Percentiles rank a stretch among this genome's conserved stretches.
Conservation (phyloP, 768 basidiomycete genomes). For the Suillus lakei region DNA sequence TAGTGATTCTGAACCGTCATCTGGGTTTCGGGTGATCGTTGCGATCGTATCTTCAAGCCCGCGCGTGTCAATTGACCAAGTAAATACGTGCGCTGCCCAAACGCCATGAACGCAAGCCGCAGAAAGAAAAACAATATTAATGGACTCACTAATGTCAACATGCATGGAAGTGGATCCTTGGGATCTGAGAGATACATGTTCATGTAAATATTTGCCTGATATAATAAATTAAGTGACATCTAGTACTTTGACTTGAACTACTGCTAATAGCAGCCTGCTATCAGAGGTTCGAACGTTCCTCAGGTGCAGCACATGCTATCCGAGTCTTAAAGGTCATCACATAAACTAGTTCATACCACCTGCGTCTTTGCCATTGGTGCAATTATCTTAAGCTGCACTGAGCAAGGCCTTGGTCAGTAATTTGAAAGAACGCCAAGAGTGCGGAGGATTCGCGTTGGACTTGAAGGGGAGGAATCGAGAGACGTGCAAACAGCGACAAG, state of each 20-base stretch:
- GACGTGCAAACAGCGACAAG: conserved; percentile 2
- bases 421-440: not conserved
- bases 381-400: not conserved
- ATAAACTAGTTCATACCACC: not conserved
- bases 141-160: not conserved
- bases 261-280: not conserved
- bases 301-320: not conserved
- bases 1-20: not conserved
- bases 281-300: not conserved
- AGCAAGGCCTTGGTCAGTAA: not conserved
- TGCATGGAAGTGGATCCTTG: not conserved
- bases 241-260: not conserved
- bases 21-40: not conserved
- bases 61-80: not conserved
- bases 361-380: not conserved
- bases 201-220: not conserved
- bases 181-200: not conserved
- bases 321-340: not conserved
- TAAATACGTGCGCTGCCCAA: not conserved
- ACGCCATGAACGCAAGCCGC: not conserved
- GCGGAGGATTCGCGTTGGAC: not conserved
- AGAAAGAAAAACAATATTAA: not conserved
- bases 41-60: not conserved
- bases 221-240: too few relatives aligned
- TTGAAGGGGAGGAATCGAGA: not conserved